A percentile compares a stretch with the other conserved stretches of the same genome.
These are phyloP conservation scores for Fusarium sambucinum DNA, from an alignment of 2,329 filamentous ascomycete species.

Conservation along the genomic window DNA sequence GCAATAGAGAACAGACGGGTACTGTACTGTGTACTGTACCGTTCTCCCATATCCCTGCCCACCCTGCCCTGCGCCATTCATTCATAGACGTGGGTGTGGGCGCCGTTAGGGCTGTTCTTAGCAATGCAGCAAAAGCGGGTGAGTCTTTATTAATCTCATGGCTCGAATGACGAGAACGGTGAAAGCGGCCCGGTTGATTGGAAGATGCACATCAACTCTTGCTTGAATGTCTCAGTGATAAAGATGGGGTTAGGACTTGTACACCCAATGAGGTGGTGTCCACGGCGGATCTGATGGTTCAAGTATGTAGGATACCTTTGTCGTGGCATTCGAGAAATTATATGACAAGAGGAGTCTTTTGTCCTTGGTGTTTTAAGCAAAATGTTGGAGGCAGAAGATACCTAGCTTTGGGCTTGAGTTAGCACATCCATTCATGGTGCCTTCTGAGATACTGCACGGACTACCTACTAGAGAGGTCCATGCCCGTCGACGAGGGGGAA, in stretches of 20 bases:
- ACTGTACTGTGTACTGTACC: slow-evolving; percentile 23
- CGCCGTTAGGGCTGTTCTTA: slow-evolving; percentile 47
- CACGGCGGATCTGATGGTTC: slow-evolving; percentile 10
- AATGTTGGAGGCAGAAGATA: neutral
- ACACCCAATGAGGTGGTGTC: slow-evolving; percentile 16
- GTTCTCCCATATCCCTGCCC: slow-evolving; percentile 34
- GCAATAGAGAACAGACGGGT: slow-evolving; percentile 13
- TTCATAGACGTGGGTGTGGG: slow-evolving; percentile 43
- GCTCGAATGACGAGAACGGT: slow-evolving; percentile 42
- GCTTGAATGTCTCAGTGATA: slow-evolving; percentile 24
- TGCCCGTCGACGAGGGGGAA: slow-evolving; percentile 33
- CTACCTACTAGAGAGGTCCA: slow-evolving; percentile 8
- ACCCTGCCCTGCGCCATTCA: slow-evolving; percentile 41
- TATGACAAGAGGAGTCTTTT: slow-evolving; percentile 9
- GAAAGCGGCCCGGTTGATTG: slow-evolving; percentile 46
- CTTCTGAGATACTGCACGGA: neutral
- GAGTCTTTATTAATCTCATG: slow-evolving; percentile 17
- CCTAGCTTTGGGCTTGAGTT: neutral
- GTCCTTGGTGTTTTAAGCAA: slow-evolving; percentile 7
- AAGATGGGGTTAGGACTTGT: slow-evolving; percentile 26
- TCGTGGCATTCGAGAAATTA: slow-evolving; percentile 24
- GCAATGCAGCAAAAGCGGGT: slow-evolving; percentile 29
- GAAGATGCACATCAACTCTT: slow-evolving; percentile 22
- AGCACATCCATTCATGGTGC: slow-evolving; percentile 15
- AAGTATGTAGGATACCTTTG: slow-evolving; percentile 1